Percentiles rank a stretch among this genome's conserved stretches.
These are phyloP conservation scores for Mimosa bimucronata DNA, from an alignment of 306 rosid genomes.

Conservation along the genomic window DNA sequence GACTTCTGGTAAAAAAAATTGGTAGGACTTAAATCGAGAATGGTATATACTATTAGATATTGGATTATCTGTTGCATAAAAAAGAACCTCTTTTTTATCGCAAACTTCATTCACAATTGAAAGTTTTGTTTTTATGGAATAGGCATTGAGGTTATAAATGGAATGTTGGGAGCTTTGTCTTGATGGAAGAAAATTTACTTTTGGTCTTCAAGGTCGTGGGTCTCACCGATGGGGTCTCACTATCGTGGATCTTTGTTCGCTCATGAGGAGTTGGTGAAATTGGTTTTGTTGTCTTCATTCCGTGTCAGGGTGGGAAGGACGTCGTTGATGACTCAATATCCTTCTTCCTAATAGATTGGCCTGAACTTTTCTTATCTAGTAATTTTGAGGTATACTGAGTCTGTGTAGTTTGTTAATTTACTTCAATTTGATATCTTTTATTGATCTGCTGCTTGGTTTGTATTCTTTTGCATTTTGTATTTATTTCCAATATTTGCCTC, in stretches of 20 bases:
- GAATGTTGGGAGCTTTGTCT: background rate
- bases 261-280: background rate
- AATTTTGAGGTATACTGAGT: background rate
- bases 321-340: slow-evolving; percentile 98
- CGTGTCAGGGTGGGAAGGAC: slow-evolving; percentile 91
- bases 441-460: background rate
- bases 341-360: slow-evolving; percentile 43
- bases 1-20: too few relatives aligned
- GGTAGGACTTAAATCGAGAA: too few relatives aligned
- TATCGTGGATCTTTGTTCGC: too few relatives aligned
- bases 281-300: background rate
- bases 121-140: background rate
- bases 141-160: background rate
- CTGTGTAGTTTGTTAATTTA: background rate
- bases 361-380: background rate
- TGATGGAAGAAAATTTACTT: background rate
- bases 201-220: too few relatives aligned
- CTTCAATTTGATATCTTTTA: background rate
- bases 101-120: too few relatives aligned
- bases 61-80: too few relatives aligned
- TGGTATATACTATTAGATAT: too few relatives aligned
- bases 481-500: too few relatives aligned
- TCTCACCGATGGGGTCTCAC: too few relatives aligned
- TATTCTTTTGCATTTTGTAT: background rate
- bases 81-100: too few relatives aligned